phyloP scores from a whole-genome alignment of 441 rosid genomes.

The Gossypium davidsonii region DNA sequence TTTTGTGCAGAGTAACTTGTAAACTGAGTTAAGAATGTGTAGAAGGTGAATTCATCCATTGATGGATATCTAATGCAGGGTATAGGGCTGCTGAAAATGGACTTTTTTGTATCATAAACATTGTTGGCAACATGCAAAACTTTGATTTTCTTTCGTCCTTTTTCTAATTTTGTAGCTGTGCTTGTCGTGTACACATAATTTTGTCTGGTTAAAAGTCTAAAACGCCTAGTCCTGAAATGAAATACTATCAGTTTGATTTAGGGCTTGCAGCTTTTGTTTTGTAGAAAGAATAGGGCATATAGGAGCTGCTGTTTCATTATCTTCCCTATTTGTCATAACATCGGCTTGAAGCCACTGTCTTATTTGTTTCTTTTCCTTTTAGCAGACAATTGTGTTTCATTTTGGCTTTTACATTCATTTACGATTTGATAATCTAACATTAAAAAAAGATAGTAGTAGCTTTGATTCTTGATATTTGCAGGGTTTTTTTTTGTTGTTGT shows the following conservation, averaged over 20 bases:
- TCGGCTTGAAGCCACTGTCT: too few species aligned
- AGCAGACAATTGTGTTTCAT: background rate
- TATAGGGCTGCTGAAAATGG: background rate
- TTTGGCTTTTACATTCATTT: background rate
- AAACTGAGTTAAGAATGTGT: background rate
- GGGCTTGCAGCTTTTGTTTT: background rate
- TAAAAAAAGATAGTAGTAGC: background rate
- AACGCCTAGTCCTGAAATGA: background rate
- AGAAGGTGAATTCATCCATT: background rate
- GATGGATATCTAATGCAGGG: background rate
- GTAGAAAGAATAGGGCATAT: background rate
- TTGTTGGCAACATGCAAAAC: background rate
- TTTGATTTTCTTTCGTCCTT: background rate
- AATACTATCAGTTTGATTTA: background rate
- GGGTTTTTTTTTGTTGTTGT: too few species aligned
- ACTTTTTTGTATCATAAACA: constrained; percentile 5
- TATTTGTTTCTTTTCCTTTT: too few species aligned
- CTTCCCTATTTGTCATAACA: background rate
- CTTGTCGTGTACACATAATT: background rate
- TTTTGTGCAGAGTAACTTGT: background rate
- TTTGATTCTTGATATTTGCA: too few species aligned
- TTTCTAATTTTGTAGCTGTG: background rate
- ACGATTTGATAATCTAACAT: background rate
- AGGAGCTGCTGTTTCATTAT: background rate
- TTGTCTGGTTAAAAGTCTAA: background rate